Base-by-base conservation (phyloP, 768 basidiomycete genomes). In the Agrocybe chaxingu region DNA sequence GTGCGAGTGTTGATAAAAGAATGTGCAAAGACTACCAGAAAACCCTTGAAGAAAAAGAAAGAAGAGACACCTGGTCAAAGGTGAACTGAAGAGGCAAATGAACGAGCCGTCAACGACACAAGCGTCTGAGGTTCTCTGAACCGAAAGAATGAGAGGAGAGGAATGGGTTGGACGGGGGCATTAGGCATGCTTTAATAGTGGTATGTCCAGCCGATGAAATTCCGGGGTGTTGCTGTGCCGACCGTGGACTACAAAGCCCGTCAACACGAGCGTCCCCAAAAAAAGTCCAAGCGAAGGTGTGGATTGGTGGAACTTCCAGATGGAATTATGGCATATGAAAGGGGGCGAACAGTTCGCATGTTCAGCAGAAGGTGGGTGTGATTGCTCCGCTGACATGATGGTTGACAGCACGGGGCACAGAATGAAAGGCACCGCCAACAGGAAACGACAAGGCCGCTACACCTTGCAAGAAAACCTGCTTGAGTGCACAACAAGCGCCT, bases 51-150 rank as follows among this genome's bases (percentile, higher is more conserved):
- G 47, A 37, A 50, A 45, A 51, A 52, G 8, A 45, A 47, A 50
- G 13, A 47, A 49, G 41, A 64, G 69, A 77, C 75, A 67, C 78
- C 75, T 69, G 77, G 78, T 75, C 76, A 62, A 66, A 66, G 68
- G 58, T 58, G 64, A 63, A 55, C 56, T 50, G 57, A 56, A 57
- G 51, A 61, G 57, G 59, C 57, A 52, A 54, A 61, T 61, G 57
- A 64, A 66, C 64, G 65, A 66, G 70, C 70, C 70, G 72, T 75
- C 74, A 70, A 75, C 65, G 71, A 75, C 71, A 67, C 69, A 69
- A 62, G 60, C 51, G 54, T 57, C 57, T 56, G 52, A 46, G 63
- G 63, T 66, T 67, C 64, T 42, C 64, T 56, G 60, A 64, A 67
- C 66, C 62, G 54, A 54, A 48, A 44, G 57, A 55, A 50, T 42